Base-by-base conservation (phyloP, 2,329 filamentous ascomycete genomes). In the Simplicillium aogashimaense region DNA sequence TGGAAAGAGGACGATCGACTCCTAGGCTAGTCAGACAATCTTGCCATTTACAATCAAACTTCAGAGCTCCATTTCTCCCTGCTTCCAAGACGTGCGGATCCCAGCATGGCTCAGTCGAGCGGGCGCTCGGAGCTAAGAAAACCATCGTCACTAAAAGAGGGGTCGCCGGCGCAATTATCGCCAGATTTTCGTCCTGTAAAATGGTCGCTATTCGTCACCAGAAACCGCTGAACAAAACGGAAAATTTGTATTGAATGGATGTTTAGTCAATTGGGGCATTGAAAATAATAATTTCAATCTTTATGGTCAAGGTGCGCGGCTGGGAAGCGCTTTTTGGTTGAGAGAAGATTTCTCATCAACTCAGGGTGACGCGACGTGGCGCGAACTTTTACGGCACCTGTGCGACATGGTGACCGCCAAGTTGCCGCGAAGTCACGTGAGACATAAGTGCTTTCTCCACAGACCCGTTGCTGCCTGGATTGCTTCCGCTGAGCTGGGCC, bases 381-480 rank as follows among this genome's bases (percentile, higher is more conserved):
- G 60, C 60, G 60, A 56, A 57, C 45, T 54, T 56, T 58, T 52
- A 57, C 53, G 56, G 50, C 50, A 50, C 50, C 20, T 48, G 53
- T 55, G 51, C 39, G 44, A 47, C 54, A 46, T 45, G 45, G 51
- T 48, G 47, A 45, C 53, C 60, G 56, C 63, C 59, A 65, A 53
- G 53, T 58, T 53, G 51, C 53, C 64, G 58, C 64, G 64, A 61
- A 61, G 59, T 55, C 64, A 66, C 64, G 63, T 66, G 64, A 66
- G 52, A 15, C 6, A 7, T 6, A 15, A 25, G 20, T 25, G 20
- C 20, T 25, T 5, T 25, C 20, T 25, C 20, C 20, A 25, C 20
- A 25, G 20, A 9, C 20, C 20, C 20, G 20, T 25, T 25, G 20
- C 20, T 25, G 20, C 20, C 20, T 25, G 20, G 20, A 25, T 25